A percentile compares a stretch with the other conserved stretches of the same genome.
Evolutionary conservation across 306 rosid species (phyloP).

Genomic region (Gastrolobium villosum): DNA sequence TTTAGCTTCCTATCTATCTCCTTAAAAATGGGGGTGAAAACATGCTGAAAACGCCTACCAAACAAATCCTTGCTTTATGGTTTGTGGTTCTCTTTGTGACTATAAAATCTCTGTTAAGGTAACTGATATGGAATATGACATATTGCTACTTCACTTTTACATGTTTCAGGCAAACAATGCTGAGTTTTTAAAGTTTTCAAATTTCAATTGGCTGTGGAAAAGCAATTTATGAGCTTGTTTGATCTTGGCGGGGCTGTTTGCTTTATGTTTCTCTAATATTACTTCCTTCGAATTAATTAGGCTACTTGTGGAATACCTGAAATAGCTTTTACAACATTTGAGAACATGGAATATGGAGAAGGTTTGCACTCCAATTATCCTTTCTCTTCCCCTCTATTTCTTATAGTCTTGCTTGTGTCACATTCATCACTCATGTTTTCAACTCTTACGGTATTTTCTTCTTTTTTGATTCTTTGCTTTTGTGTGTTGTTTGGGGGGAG

Average conservation of each 20-base stretch:
- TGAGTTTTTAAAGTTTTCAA: slow-evolving; percentile 9
- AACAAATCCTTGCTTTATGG: slow-evolving; percentile 41
- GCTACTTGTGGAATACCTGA: slow-evolving; percentile 98
- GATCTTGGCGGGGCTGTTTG: slow-evolving; percentile 34
- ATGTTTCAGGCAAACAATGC: slow-evolving; percentile 14
- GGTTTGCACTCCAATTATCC: slow-evolving; percentile 58
- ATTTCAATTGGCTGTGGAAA: slow-evolving; percentile 25
- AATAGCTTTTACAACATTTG: slow-evolving; percentile 91
- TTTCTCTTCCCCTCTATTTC: slow-evolving; percentile 41
- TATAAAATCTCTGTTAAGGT: slow-evolving; percentile 29
- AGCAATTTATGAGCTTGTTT: slow-evolving; percentile 42
- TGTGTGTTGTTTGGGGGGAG: background rate
- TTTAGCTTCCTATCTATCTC: background rate
- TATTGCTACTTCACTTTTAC: slow-evolving; percentile 30
- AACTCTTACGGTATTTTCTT: slow-evolving; percentile 21
- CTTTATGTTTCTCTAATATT: slow-evolving; percentile 33
- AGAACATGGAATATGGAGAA: slow-evolving; percentile 98
- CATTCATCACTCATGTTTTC: slow-evolving; percentile 27
- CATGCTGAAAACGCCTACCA: slow-evolving; percentile 33
- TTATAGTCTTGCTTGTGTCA: slow-evolving; percentile 30
- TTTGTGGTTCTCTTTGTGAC: slow-evolving; percentile 33
- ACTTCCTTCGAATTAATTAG: slow-evolving; percentile 59
- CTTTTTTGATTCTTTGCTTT: background rate
- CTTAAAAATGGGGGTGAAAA: slow-evolving; percentile 23
- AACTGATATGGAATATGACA: slow-evolving; percentile 33